Evolutionary conservation across 2,329 filamentous ascomycete genomes (phyloP), one percentile per base, ranked within the genome.

Genomic region (Aspergillus japonicus): DNA sequence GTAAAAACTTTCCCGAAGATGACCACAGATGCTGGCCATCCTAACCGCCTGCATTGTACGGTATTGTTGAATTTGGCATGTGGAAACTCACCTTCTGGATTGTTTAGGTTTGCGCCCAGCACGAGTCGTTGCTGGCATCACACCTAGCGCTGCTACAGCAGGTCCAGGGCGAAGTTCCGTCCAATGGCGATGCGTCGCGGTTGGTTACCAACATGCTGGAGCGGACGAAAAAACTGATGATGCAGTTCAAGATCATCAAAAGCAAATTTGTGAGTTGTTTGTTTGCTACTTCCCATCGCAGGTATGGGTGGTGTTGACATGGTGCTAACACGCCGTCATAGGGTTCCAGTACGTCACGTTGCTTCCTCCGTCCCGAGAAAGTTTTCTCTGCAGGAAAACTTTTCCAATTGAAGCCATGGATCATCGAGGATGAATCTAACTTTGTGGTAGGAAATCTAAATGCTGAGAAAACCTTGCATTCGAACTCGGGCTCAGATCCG

Each of bases 121-220:
- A 80, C 62, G 74, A 78, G n/a, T 71, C 65, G 2, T 63, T 77
- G 29, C 66, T 80, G 3, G 67, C 70, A 35, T 75, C 71, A 3
- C 78, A 81, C 60, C 58, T 78, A 2, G 67, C 73, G 50, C 71
- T 79, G 64, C 65, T 79, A 8, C 66, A 72, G 16, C 68, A 71
- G 60, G 67, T 79, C 2, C 70, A 72, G 51, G 61, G 63, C 6
- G 71, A 76, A 48, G 63, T 73, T 10, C 60, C 64, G 4, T 58
- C 65, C 10, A 68, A 73, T 31, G 62, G 63, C 6, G 71, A 73
- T 35, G 68, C 71, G 12, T 70, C 65, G 42, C 68, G 66, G 12
- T 65, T 70, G 5, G 66, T 80, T 3, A 70, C 71, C 1, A 65
- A 70, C 6, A 77, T 79, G 68, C 62, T 79, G 16, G 71, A 75